Conservation (phyloP, 106 monocot species). For the Dendrobium officinale region DNA sequence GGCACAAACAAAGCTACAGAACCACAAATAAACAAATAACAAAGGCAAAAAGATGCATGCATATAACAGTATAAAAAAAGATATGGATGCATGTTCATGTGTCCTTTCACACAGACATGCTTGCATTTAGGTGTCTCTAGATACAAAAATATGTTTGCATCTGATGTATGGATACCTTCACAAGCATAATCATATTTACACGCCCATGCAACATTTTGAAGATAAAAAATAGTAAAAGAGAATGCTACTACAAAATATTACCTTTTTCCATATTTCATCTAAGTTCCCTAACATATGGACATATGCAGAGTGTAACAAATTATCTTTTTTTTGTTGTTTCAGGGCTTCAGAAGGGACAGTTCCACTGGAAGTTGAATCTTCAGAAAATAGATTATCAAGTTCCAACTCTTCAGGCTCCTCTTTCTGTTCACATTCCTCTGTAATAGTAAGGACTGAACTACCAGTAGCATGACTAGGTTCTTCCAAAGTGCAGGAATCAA, state of each 20-base stretch:
- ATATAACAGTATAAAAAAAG: background rate
- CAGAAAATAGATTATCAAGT: constrained; percentile 76
- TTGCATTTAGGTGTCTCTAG: background rate
- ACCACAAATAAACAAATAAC: background rate
- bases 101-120: background rate
- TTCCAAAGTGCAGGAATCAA: constrained; percentile 14
- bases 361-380: constrained; percentile 41
- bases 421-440: constrained; percentile 22
- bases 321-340: constrained; percentile 42
- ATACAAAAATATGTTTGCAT: background rate
- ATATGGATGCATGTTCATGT: background rate
- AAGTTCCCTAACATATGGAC: constrained; percentile 35
- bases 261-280: constrained; percentile 81
- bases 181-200: background rate
- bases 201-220: background rate
- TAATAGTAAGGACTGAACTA: constrained; percentile 3
- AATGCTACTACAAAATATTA: constrained; percentile 12
- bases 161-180: background rate
- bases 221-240: background rate
- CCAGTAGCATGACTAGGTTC: constrained; percentile 13
- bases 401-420: constrained; percentile 55
- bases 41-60: background rate
- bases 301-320: constrained; percentile 33
- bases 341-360: constrained; percentile 25
- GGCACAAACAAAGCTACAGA: background rate